A percentile compares a stretch with the other conserved stretches of the same genome.
These are phyloP conservation scores for Globisporangium acanthophoron DNA, from an alignment of 352 stramenopile species.

Conservation along the genomic window DNA sequence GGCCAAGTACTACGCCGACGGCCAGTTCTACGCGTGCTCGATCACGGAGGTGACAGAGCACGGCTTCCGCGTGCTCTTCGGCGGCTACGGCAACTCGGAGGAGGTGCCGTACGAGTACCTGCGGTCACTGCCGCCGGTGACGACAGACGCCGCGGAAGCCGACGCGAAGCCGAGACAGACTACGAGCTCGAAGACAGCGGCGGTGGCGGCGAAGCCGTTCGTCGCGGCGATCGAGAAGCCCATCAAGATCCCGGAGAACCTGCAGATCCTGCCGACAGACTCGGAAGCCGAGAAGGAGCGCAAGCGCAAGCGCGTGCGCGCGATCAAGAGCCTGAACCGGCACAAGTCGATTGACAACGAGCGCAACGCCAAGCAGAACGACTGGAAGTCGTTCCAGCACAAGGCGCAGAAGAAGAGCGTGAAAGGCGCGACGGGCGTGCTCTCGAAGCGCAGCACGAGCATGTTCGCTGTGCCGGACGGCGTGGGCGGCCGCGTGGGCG, in stretches of 20 bases:
- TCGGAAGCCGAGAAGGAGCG: slow-evolving; percentile 81
- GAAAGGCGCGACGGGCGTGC: slow-evolving; percentile 59
- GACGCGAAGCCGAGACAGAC: no score
- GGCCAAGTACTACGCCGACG: slow-evolving; percentile 81
- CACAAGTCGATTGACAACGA: slow-evolving; percentile 85
- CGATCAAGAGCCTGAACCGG: slow-evolving; percentile 85
- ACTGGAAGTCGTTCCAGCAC: slow-evolving; percentile 83
- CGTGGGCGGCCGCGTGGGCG: slow-evolving; percentile 77
- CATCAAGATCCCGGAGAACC: slow-evolving; percentile 83
- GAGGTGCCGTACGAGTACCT: slow-evolving; percentile 90
- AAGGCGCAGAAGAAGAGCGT: slow-evolving; percentile 75
- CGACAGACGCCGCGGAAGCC: neutral
- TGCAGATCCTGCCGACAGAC: slow-evolving; percentile 79
- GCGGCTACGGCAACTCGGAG: slow-evolving; percentile 86
- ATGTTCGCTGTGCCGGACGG: slow-evolving; percentile 89
- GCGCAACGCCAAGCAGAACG: slow-evolving; percentile 77
- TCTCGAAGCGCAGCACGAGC: slow-evolving; percentile 76
- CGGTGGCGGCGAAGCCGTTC: slow-evolving; percentile 18
- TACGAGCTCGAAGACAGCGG: slow-evolving; percentile 10
- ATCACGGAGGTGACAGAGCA: slow-evolving; percentile 59
- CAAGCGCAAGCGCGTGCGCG: slow-evolving; percentile 77
- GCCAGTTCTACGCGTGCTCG: slow-evolving; percentile 64
- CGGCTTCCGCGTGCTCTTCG: slow-evolving; percentile 85
- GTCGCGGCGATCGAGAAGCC: slow-evolving; percentile 57
- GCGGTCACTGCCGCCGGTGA: slow-evolving; percentile 13